Conservation (phyloP, 257 asterid species). For the Gentiana macrophylla region DNA sequence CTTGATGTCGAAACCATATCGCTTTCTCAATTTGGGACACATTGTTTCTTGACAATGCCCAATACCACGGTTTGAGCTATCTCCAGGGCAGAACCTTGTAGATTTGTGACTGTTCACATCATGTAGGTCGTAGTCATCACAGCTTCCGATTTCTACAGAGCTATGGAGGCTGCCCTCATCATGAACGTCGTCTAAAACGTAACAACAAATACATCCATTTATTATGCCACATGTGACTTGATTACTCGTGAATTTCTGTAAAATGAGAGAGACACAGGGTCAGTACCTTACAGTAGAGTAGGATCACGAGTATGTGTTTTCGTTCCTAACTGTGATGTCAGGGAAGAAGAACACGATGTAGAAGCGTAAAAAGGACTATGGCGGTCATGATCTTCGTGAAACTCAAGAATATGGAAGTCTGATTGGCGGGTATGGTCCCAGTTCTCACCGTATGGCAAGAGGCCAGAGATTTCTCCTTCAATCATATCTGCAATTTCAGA, state of each 20-base stretch:
- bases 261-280: no score
- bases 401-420: conserved; percentile 29
- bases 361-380: conserved; percentile 27
- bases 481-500: conserved; percentile 87
- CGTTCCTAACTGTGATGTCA: conserved; percentile 34
- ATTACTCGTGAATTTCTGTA: no score
- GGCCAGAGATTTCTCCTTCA: conserved; percentile 78
- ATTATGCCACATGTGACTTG: no score
- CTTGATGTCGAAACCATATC: conserved; percentile 12
- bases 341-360: conserved; percentile 67
- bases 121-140: conserved; percentile 47
- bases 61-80: conserved; percentile 20
- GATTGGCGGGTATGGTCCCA: conserved; percentile 22
- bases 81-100: conserved; percentile 59
- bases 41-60: conserved; percentile 23
- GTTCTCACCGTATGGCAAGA: conserved; percentile 48
- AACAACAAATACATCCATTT: background rate
- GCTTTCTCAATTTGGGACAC: conserved; percentile 15
- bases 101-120: conserved; percentile 27
- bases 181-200: conserved; percentile 44
- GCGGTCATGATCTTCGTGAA: conserved; percentile 49
- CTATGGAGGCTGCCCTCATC: conserved; percentile 47
- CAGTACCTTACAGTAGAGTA: conserved; percentile 42
- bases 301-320: conserved; percentile 16
- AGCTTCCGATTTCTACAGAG: conserved; percentile 70